These are phyloP conservation scores for Aspergillus haitiensis DNA, from an alignment of 495 filamentous ascomycete species.

Conservation along the genomic window DNA sequence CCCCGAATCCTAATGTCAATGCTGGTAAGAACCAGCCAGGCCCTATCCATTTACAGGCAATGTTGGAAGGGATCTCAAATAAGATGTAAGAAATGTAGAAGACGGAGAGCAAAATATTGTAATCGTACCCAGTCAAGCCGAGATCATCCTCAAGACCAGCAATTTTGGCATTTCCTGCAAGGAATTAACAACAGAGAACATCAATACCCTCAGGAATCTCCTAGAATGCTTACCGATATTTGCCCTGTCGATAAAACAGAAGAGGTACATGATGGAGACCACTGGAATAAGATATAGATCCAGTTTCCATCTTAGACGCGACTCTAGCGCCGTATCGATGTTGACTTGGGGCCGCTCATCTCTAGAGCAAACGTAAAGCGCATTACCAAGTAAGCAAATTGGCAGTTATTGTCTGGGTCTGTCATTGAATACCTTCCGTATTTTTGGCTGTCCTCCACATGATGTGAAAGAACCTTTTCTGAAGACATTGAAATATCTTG, in stretches of 20 bases:
- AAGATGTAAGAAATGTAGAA: neutral
- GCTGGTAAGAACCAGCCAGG: neutral
- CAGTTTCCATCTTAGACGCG: neutral
- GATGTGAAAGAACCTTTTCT: neutral
- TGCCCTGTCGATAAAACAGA: conserved; percentile 4
- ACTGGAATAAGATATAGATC: neutral
- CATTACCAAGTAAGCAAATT: too few species aligned
- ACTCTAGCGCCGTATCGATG: too few species aligned
- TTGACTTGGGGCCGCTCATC: too few species aligned
- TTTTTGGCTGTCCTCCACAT: conserved; percentile 2
- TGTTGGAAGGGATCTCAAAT: neutral
- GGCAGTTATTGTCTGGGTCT: too few species aligned
- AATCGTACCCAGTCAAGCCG: neutral
- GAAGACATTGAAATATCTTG: too few species aligned
- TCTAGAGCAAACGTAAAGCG: too few species aligned
- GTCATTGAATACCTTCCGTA: conserved; percentile 2
- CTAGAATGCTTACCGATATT: neutral
- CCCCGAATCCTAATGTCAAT: neutral
- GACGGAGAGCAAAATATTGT: neutral
- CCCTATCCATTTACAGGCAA: neutral
- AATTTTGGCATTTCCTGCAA: neutral
- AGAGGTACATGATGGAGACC: neutral
- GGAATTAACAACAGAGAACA: too few species aligned
- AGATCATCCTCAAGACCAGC: neutral
- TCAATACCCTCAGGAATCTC: too few species aligned